Percentiles rank a stretch among this genome's conserved stretches.
Conservation (phyloP, 2,329 filamentous ascomycete genomes). For the Pestalotiopsis sp. region DNA sequence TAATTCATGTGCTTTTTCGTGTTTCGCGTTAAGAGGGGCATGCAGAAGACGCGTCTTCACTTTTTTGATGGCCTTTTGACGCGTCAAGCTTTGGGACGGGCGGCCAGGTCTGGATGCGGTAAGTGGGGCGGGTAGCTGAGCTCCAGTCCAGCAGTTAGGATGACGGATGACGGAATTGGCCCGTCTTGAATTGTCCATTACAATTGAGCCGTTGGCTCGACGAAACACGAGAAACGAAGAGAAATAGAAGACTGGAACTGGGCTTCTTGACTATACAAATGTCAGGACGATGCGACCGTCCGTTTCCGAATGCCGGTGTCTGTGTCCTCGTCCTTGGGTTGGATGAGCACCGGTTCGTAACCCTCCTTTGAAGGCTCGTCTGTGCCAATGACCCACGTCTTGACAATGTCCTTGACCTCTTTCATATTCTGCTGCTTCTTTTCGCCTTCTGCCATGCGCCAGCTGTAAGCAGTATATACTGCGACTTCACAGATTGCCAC, state of each 20-base stretch:
- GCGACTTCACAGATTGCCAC: slow-evolving; percentile 78
- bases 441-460: slow-evolving; percentile 71
- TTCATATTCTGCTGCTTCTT: slow-evolving; percentile 59
- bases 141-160: not conserved
- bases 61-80: not conserved
- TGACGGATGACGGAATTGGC: not conserved
- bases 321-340: slow-evolving; percentile 13
- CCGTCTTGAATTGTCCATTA: not conserved
- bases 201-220: no score
- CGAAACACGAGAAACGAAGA: not conserved
- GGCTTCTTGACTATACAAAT: not conserved
- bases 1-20: not conserved
- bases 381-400: slow-evolving; percentile 68
- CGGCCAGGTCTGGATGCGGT: not conserved
- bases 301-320: slow-evolving; percentile 11
- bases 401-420: slow-evolving; percentile 70
- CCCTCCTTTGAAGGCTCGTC: slow-evolving; percentile 31
- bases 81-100: not conserved
- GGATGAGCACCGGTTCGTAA: slow-evolving; percentile 14
- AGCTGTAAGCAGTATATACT: slow-evolving; percentile 76
- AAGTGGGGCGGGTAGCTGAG: not conserved
- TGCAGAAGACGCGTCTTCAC: not conserved
- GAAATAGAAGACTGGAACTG: not conserved
- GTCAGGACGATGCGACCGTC: not conserved
- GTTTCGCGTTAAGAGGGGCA: not conserved